Evolutionary conservation across 2,329 filamentous ascomycete species (phyloP).

Genomic region (Biscogniauxia mediterranea): DNA sequence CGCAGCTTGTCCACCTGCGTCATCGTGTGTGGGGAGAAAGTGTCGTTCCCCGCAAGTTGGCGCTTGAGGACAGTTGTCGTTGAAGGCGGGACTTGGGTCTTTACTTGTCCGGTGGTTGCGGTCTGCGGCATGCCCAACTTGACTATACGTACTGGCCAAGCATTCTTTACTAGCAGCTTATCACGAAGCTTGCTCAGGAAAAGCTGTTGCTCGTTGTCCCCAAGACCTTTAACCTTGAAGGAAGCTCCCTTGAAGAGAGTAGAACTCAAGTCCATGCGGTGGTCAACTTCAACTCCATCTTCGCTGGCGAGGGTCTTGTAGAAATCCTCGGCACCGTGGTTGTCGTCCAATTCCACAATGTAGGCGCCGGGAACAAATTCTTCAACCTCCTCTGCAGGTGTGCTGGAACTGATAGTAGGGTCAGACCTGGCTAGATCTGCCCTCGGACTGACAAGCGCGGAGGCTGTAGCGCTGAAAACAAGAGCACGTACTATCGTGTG

Average conservation of each 20-base stretch:
- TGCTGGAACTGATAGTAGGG: not conserved
- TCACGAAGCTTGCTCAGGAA: not conserved
- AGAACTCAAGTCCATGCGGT: constrained; percentile 6
- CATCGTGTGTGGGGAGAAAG: constrained; percentile 7
- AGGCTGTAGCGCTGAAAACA: not conserved
- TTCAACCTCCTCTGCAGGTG: not conserved
- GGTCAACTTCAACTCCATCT: constrained; percentile 5
- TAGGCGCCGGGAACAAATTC: constrained; percentile 4
- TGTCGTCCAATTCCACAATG: constrained; percentile 5
- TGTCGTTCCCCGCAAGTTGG: not conserved
- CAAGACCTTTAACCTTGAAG: constrained; percentile 1
- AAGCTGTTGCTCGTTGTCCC: not conserved
- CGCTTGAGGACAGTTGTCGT: not conserved
- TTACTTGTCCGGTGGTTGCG: not conserved
- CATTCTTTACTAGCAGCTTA: not conserved
- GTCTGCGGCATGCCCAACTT: not conserved
- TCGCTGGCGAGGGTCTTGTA: constrained; percentile 4
- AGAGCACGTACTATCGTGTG: not conserved
- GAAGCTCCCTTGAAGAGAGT: constrained; percentile 9
- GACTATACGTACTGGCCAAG: constrained; percentile 1
- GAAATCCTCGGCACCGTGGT: not conserved
- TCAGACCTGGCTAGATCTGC: not conserved
- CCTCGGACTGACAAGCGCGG: not conserved
- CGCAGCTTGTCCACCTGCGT: constrained; percentile 8
- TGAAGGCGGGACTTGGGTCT: not conserved